Percentiles rank a stretch among this genome's conserved stretches.
phyloP scores from a whole-genome alignment of 1,284 basidiomycete species.

The Irpex rosettiformis region DNA sequence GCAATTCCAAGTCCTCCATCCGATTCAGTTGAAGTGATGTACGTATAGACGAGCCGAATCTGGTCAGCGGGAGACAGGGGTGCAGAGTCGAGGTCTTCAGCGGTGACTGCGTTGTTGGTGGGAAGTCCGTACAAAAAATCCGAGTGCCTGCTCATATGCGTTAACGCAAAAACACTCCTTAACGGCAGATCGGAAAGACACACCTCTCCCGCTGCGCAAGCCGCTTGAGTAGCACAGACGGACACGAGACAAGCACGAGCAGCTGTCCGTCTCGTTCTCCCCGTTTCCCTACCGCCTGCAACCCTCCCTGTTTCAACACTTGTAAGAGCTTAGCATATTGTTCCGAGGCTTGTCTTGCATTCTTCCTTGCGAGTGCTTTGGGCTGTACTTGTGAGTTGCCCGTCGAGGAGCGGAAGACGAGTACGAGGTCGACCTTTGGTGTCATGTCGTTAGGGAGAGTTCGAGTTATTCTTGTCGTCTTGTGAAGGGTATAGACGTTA shows the following conservation, averaged over 20 bases:
- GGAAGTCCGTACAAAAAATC: slow-evolving; percentile 65
- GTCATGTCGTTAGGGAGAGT: slow-evolving; percentile 20
- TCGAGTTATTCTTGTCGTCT: neutral
- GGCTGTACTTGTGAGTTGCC: slow-evolving; percentile 38
- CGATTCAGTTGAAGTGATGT: slow-evolving; percentile 63
- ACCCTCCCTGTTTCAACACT: slow-evolving; percentile 55
- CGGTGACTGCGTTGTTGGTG: slow-evolving; percentile 44
- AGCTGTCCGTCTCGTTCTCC: slow-evolving; percentile 77
- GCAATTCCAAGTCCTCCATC: slow-evolving; percentile 82
- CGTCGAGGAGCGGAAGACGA: slow-evolving; percentile 60
- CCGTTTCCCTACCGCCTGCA: slow-evolving; percentile 68
- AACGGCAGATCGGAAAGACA: slow-evolving; percentile 24
- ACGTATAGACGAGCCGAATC: slow-evolving; percentile 75
- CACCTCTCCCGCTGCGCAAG: slow-evolving; percentile 77
- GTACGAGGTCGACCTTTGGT: slow-evolving; percentile 66
- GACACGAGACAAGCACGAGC: slow-evolving; percentile 78
- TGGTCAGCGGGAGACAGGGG: slow-evolving; percentile 68
- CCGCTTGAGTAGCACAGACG: slow-evolving; percentile 55
- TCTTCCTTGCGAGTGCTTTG: slow-evolving; percentile 58
- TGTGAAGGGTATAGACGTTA: too few relatives aligned
- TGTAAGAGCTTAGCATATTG: slow-evolving; percentile 69
- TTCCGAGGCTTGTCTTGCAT: slow-evolving; percentile 57
- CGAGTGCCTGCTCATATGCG: slow-evolving; percentile 39
- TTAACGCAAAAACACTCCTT: slow-evolving; percentile 16
- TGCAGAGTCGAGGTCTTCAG: slow-evolving; percentile 37